These are phyloP conservation scores for Dorcoceras hygrometricum DNA, from an alignment of 257 asterid species.

Conservation along the genomic window DNA sequence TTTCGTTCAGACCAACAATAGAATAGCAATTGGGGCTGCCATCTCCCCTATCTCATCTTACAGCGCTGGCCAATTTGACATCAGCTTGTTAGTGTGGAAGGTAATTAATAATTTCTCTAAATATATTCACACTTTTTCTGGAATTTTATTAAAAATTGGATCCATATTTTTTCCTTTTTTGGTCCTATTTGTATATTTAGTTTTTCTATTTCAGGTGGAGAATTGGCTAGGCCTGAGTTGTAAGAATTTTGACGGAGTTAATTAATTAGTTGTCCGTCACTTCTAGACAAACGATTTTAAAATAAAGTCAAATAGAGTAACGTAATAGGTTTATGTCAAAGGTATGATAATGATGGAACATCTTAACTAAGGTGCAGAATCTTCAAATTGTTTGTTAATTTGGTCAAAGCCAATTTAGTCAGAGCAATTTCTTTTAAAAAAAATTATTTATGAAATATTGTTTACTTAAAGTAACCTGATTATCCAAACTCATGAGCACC, in stretches of 20 bases:
- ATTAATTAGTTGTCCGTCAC: not conserved
- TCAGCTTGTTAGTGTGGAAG: slow-evolving; percentile 86
- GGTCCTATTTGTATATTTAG: too few relatives aligned
- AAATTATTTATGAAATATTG: too few relatives aligned
- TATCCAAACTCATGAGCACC: too few relatives aligned
- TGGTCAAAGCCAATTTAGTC: not conserved
- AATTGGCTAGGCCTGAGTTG: too few relatives aligned
- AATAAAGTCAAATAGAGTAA: not conserved
- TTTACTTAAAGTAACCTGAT: too few relatives aligned
- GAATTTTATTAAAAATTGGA: too few relatives aligned
- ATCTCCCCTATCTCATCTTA: slow-evolving; percentile 84
- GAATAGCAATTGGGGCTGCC: slow-evolving; percentile 87
- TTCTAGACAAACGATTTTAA: too few relatives aligned
- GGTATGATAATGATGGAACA: not conserved
- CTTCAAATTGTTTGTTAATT: not conserved
- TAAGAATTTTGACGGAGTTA: too few relatives aligned
- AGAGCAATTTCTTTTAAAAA: not conserved
- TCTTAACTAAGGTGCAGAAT: slow-evolving; percentile 1
- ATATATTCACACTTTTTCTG: not conserved
- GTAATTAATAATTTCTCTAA: slow-evolving; percentile 33
- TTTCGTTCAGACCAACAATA: slow-evolving; percentile 78
- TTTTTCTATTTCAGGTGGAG: too few relatives aligned
- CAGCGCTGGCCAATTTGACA: slow-evolving; percentile 79
- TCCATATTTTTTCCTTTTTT: too few relatives aligned
- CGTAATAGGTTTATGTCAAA: not conserved